A percentile compares a stretch with the other conserved stretches of the same genome.
Evolutionary conservation across 495 filamentous ascomycete species (phyloP).

Genomic region (Neohortaea acidophila): DNA sequence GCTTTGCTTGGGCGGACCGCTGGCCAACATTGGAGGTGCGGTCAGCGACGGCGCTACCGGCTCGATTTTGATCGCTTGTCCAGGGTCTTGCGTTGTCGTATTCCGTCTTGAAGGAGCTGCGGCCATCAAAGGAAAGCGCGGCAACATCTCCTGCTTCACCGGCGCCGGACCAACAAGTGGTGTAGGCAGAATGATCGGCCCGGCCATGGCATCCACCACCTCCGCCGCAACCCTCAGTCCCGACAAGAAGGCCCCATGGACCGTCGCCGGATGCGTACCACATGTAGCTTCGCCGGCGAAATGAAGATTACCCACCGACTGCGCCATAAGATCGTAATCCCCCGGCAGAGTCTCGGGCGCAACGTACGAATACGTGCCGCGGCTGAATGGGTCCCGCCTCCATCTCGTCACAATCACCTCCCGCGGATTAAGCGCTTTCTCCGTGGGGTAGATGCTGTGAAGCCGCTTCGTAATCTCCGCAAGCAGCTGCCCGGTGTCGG

Average conservation of each 20-base stretch:
- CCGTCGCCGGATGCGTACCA: conserved; percentile 87
- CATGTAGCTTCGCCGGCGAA: conserved; percentile 96
- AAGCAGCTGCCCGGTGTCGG: conserved; percentile 56
- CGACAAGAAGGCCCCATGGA: conserved; percentile 91
- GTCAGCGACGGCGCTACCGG: neutral
- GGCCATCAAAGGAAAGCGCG: neutral
- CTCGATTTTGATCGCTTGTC: conserved; percentile 13
- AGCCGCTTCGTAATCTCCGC: conserved; percentile 65
- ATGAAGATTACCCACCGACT: conserved; percentile 68
- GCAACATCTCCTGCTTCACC: conserved; percentile 7
- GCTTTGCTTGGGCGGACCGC: conserved; percentile 29
- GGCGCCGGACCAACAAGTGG: conserved; percentile 14
- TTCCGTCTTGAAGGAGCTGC: too few relatives aligned
- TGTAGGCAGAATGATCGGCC: conserved; percentile 57
- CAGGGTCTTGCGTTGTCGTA: neutral
- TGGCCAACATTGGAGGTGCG: neutral
- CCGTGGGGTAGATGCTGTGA: conserved; percentile 46
- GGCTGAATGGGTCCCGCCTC: conserved; percentile 74
- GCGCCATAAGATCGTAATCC: conserved; percentile 91
- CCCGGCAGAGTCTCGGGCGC: conserved; percentile 62
- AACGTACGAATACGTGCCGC: conserved; percentile 87
- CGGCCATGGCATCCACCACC: conserved; percentile 60
- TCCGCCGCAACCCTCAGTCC: conserved; percentile 80
- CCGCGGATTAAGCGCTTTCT: conserved; percentile 52
- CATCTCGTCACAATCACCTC: conserved; percentile 93